Evolutionary conservation across 2,329 filamentous ascomycete species (phyloP).

Genomic region (Helminthosporium solani): DNA sequence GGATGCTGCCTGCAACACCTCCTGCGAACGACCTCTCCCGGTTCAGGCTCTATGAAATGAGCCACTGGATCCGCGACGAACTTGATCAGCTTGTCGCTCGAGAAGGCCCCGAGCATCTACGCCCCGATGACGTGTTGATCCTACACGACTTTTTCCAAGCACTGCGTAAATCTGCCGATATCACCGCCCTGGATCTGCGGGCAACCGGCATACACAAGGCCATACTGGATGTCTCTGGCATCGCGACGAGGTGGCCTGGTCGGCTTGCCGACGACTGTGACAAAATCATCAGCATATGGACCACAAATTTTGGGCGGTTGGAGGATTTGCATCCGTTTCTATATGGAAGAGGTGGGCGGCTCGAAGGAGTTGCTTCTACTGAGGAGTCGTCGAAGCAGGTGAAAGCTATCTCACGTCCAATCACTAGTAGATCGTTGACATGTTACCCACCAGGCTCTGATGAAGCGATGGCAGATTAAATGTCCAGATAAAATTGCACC

Average conservation of each 20-base stretch:
- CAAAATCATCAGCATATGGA: slow-evolving; percentile 44
- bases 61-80: slow-evolving; percentile 51
- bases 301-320: slow-evolving; percentile 40
- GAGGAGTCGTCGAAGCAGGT: slow-evolving; percentile 43
- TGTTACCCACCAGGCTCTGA: slow-evolving; percentile 26
- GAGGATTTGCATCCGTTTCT: slow-evolving; percentile 42
- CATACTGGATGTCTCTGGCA: slow-evolving; percentile 45
- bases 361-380: slow-evolving; percentile 45
- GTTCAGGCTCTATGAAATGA: slow-evolving; percentile 36
- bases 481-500: slow-evolving; percentile 33
- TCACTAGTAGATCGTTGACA: background rate
- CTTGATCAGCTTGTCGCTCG: slow-evolving; percentile 49
- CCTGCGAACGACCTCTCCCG: slow-evolving; percentile 24
- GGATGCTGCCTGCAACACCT: slow-evolving; percentile 10
- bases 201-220: slow-evolving; percentile 51
- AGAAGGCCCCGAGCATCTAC: slow-evolving; percentile 46
- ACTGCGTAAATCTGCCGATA: slow-evolving; percentile 18
- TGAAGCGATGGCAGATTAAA: slow-evolving; percentile 34
- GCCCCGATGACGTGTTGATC: slow-evolving; percentile 46
- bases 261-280: slow-evolving; percentile 49
- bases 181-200: slow-evolving; percentile 41
- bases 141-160: slow-evolving; percentile 46
- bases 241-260: slow-evolving; percentile 50
- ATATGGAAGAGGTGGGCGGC: slow-evolving; percentile 46
- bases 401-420: slow-evolving; percentile 6